These are phyloP conservation scores for Arthrobotrys musiformis DNA, from an alignment of 2,329 filamentous ascomycete species.

Conservation along the genomic window DNA sequence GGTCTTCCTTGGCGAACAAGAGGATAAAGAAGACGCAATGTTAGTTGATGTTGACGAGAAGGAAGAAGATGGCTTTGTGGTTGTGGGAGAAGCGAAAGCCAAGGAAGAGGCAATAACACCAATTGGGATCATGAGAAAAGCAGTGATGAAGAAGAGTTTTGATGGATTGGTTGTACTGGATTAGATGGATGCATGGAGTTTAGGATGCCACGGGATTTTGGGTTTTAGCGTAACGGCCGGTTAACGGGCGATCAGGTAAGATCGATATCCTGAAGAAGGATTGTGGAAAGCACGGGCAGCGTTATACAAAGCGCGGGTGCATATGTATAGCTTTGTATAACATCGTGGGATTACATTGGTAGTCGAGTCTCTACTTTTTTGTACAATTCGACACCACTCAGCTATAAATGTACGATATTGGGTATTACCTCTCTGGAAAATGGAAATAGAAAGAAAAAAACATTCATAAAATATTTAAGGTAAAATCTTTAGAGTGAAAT, in stretches of 20 bases:
- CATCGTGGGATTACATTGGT: background rate
- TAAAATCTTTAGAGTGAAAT: too few relatives aligned
- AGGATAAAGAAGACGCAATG: conserved; percentile 65
- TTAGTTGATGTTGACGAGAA: conserved; percentile 63
- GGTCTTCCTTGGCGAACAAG: conserved; percentile 60
- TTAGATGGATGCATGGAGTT: conserved; percentile 62
- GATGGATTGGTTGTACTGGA: conserved; percentile 69
- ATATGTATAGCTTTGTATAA: background rate
- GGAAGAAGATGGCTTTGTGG: conserved; percentile 12
- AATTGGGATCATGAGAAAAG: conserved; percentile 65
- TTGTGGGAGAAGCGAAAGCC: conserved; percentile 57
- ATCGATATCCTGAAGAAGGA: background rate
- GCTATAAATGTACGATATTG: conserved; percentile 21
- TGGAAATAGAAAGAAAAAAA: background rate
- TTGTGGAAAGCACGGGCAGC: background rate
- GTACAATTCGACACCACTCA: conserved; percentile 17
- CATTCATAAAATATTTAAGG: background rate
- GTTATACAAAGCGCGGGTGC: background rate
- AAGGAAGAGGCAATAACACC: conserved; percentile 65
- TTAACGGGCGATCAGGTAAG: background rate
- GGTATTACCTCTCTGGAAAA: conserved; percentile 1
- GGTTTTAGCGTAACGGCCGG: background rate
- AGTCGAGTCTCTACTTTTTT: conserved; percentile 3
- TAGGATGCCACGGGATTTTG: background rate
- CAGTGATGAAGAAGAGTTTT: conserved; percentile 69